phyloP scores from a whole-genome alignment of 2,329 filamentous ascomycete species.

The Ustulina deusta region DNA sequence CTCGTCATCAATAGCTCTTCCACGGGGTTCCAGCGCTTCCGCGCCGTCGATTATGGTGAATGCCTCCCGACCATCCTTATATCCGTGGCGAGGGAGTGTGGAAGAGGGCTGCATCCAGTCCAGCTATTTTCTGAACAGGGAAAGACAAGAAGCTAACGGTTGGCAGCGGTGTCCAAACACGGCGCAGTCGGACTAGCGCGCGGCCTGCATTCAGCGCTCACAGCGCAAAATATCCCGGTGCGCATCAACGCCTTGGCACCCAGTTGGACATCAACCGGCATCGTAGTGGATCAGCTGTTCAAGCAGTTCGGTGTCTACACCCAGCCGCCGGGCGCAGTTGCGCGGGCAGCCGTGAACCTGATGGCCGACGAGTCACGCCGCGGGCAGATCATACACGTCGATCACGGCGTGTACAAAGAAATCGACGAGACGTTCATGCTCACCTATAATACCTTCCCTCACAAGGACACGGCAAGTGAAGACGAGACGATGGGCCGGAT shows the following conservation, averaged over 20 bases:
- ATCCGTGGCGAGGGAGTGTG: background rate
- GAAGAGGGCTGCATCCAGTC: background rate
- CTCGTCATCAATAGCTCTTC: constrained; percentile 66
- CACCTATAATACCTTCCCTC: constrained; percentile 50
- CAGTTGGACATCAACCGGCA: constrained; percentile 63
- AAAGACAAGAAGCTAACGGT: constrained; percentile 9
- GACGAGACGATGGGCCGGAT: constrained; percentile 52
- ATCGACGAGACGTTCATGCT: constrained; percentile 61
- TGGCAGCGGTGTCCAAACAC: constrained; percentile 63
- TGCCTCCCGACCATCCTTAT: constrained; percentile 18
- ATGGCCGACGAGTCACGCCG: constrained; percentile 62
- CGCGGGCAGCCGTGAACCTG: constrained; percentile 60
- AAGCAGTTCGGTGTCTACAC: constrained; percentile 55
- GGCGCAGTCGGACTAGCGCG: constrained; percentile 66
- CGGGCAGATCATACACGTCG: constrained; percentile 65
- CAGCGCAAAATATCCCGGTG: constrained; percentile 57
- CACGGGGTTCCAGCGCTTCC: constrained; percentile 63
- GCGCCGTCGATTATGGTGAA: constrained; percentile 63
- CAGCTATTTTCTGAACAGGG: background rate
- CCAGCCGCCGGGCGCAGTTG: constrained; percentile 62
- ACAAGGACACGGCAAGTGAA: constrained; percentile 51
- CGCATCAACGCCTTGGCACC: constrained; percentile 68
- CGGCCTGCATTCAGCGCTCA: constrained; percentile 57
- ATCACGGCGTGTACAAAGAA: constrained; percentile 62
- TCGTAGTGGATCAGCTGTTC: constrained; percentile 49